These are phyloP conservation scores for Saccharomycopsis malanga DNA, from an alignment of 805 yeast genomes.

Conservation along the genomic window DNA sequence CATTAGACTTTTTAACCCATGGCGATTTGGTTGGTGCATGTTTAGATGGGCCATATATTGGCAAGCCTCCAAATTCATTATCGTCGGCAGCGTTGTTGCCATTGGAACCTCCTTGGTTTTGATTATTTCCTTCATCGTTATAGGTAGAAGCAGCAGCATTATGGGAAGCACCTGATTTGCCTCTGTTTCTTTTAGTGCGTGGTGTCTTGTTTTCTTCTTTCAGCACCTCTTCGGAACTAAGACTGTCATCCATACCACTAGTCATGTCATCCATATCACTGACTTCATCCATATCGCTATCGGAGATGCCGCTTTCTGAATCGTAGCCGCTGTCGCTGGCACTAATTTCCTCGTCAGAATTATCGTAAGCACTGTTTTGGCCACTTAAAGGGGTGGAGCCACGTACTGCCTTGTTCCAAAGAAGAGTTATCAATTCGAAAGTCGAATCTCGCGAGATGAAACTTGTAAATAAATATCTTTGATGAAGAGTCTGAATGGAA, in stretches of 20 bases:
- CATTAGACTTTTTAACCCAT: constrained; percentile 41
- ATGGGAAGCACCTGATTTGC: neutral
- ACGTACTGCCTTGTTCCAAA: constrained; percentile 48
- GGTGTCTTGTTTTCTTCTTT: neutral
- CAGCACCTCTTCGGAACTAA: neutral
- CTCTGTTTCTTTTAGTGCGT: neutral
- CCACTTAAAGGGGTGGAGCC: neutral
- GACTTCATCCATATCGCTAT: constrained; percentile 9
- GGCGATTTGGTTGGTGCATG: constrained; percentile 40
- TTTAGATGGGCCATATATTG: constrained; percentile 33
- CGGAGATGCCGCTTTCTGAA: constrained; percentile 10
- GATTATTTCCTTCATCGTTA: constrained; percentile 3
- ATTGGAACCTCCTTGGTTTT: constrained; percentile 15
- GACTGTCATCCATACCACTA: constrained; percentile 4
- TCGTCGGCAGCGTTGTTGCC: constrained; percentile 8
- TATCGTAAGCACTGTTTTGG: constrained; percentile 25
- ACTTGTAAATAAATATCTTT: constrained; percentile 57
- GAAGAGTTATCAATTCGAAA: constrained; percentile 44
- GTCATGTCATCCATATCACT: constrained; percentile 18
- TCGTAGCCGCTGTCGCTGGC: constrained; percentile 7
- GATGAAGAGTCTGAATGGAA: constrained; percentile 54
- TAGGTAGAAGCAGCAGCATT: constrained; percentile 2
- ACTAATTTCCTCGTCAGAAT: constrained; percentile 12
- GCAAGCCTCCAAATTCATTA: constrained; percentile 33
- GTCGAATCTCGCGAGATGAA: constrained; percentile 52